phyloP scores from a whole-genome alignment of 257 asterid genomes.

The Datura wrightii region DNA sequence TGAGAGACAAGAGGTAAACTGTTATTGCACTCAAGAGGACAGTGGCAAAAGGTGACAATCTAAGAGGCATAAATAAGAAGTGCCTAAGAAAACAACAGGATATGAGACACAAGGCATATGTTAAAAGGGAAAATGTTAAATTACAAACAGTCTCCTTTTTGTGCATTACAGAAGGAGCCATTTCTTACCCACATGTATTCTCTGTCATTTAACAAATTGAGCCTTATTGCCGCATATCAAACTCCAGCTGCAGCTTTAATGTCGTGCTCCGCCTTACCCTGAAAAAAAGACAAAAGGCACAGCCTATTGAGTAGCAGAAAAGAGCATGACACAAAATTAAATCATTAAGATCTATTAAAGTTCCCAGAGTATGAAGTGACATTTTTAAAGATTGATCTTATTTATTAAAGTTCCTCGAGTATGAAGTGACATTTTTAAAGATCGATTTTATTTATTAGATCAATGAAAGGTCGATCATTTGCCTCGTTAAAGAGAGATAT shows the following conservation, averaged over 20 bases:
- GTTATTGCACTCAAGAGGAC: background rate
- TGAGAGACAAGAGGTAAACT: background rate
- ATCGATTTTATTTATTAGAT: background rate
- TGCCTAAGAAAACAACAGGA: background rate
- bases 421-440: background rate
- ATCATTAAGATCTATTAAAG: background rate
- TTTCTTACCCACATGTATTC: constrained; percentile 38
- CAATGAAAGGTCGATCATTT: constrained; percentile 1
- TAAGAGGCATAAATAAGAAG: constrained; percentile 4
- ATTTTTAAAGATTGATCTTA: background rate
- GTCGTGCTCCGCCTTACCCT: constrained; percentile 65
- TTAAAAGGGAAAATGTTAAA: background rate
- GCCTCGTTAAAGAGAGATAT: background rate
- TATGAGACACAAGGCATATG: constrained; percentile 16
- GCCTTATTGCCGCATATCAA: constrained; percentile 41
- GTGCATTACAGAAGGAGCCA: constrained; percentile 12
- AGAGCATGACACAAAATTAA: background rate
- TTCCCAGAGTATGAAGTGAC: background rate
- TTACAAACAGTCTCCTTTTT: background rate
- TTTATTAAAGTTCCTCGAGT: background rate
- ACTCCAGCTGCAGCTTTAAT: constrained; percentile 65
- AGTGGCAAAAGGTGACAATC: background rate
- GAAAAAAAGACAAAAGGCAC: constrained; percentile 12
- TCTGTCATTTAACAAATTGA: constrained; percentile 14
- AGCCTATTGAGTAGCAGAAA: background rate